Evolutionary conservation across 768 basidiomycete genomes (phyloP).

Genomic region (Phlegmacium glaucopus): DNA sequence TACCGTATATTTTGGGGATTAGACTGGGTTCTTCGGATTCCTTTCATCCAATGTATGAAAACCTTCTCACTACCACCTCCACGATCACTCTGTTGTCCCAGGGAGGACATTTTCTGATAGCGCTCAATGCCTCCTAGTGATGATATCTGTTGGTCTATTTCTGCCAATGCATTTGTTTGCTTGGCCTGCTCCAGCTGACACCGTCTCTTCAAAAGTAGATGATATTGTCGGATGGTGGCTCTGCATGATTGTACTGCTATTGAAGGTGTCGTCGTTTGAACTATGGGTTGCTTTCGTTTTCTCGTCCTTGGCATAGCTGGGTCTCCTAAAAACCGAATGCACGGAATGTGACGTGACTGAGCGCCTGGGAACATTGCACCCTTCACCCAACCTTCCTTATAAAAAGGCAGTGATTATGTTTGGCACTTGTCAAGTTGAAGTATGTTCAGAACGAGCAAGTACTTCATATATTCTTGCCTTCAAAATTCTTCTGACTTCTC

Average conservation of each 20-base stretch:
- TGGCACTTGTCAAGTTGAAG: too few relatives aligned
- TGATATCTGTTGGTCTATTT: slow-evolving; percentile 61
- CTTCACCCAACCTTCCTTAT: too few relatives aligned
- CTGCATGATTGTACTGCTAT: slow-evolving; percentile 61
- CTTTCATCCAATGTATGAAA: slow-evolving; percentile 71
- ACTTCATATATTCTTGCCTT: too few relatives aligned
- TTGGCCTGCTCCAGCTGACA: slow-evolving; percentile 42
- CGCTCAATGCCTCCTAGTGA: slow-evolving; percentile 72
- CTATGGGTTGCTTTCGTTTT: slow-evolving; percentile 35
- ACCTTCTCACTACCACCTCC: slow-evolving; percentile 89
- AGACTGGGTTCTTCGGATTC: slow-evolving; percentile 35
- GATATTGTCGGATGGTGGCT: slow-evolving; percentile 74
- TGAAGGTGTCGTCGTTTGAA: slow-evolving; percentile 29
- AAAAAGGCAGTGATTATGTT: too few relatives aligned
- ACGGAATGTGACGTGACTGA: too few relatives aligned
- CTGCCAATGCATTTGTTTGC: slow-evolving; percentile 33
- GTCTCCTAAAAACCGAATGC: neutral
- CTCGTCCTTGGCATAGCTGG: slow-evolving; percentile 32
- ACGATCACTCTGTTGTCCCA: slow-evolving; percentile 77
- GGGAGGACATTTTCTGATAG: slow-evolving; percentile 81
- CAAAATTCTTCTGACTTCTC: neutral
- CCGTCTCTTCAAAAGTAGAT: slow-evolving; percentile 72
- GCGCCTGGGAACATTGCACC: too few relatives aligned
- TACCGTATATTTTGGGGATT: slow-evolving; percentile 7
- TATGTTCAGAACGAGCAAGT: too few relatives aligned